These are phyloP conservation scores for Boletus pseudo-olivaceus DNA, from an alignment of 768 basidiomycete species.

Conservation along the genomic window DNA sequence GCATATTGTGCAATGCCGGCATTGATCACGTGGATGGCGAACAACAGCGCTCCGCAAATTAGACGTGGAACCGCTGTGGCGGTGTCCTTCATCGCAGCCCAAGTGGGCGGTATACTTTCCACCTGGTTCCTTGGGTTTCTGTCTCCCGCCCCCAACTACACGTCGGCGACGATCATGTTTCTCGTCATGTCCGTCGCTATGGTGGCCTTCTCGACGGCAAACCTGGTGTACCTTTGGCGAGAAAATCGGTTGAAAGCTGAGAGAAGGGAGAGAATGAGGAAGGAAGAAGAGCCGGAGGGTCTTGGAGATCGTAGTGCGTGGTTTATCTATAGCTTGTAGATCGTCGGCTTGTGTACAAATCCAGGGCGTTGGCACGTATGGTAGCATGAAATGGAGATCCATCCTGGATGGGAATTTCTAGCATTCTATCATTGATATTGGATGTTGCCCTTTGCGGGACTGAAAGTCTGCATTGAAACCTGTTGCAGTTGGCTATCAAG, in stretches of 20 bases:
- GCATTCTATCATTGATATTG: no score
- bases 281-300: slow-evolving; percentile 37
- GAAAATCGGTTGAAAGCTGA: slow-evolving; percentile 46
- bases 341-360: neutral
- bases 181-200: slow-evolving; percentile 39
- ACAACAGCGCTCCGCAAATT: slow-evolving; percentile 45
- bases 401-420: no score
- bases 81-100: slow-evolving; percentile 51
- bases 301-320: slow-evolving; percentile 54
- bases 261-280: slow-evolving; percentile 31
- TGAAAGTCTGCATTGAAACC: no score
- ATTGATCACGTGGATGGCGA: slow-evolving; percentile 57
- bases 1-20: slow-evolving; percentile 51
- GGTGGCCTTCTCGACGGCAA: slow-evolving; percentile 35
- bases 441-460: no score
- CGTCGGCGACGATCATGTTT: slow-evolving; percentile 39
- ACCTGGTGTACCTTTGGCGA: slow-evolving; percentile 38
- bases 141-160: slow-evolving; percentile 50
- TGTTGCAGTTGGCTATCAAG: no score
- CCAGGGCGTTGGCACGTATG: neutral
- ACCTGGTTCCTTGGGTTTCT: slow-evolving; percentile 59
- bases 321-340: slow-evolving; percentile 49
- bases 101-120: slow-evolving; percentile 57
- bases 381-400: neutral
- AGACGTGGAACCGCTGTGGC: slow-evolving; percentile 58